phyloP scores from a whole-genome alignment of 352 stramenopile genomes.

The Plasmopara viticola region DNA sequence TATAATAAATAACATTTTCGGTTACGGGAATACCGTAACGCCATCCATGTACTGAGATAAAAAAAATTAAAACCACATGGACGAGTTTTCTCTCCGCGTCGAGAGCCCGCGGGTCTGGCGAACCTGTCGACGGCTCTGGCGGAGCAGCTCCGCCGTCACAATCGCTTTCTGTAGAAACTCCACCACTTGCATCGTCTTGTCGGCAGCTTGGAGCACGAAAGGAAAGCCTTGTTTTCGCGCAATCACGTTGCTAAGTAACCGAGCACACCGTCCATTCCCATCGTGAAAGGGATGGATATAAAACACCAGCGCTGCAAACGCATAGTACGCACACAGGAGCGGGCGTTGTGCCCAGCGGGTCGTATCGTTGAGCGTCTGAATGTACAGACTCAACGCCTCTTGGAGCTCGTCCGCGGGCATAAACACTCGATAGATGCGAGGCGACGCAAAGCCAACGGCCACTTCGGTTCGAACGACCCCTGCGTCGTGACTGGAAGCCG shows the following conservation, averaged over 20 bases:
- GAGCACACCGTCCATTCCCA: conserved; percentile 71
- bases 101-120: conserved; percentile 30
- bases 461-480: conserved; percentile 48
- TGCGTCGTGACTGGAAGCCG: conserved; percentile 32
- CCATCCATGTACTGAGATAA: no score
- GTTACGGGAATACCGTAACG: no score
- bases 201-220: conserved; percentile 43
- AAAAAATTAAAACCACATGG: conserved; percentile 67
- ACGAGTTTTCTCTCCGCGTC: conserved; percentile 60
- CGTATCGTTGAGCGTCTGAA: conserved; percentile 41
- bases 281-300: conserved; percentile 85
- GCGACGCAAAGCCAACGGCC: conserved; percentile 68
- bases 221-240: conserved; percentile 69
- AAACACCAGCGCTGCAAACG: conserved; percentile 73
- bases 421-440: conserved; percentile 79
- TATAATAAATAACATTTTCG: no score
- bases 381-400: conserved; percentile 33
- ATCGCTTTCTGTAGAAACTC: conserved; percentile 73
- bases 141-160: conserved; percentile 63
- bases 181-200: conserved; percentile 77
- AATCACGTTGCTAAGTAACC: conserved; percentile 66
- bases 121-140: conserved; percentile 45
- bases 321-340: conserved; percentile 72
- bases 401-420: conserved; percentile 57
- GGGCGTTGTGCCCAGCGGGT: conserved; percentile 37